Percentiles rank a stretch among this genome's conserved stretches.
phyloP scores from a whole-genome alignment of 352 stramenopile species.

The Stramenopiles sp. region DNA sequence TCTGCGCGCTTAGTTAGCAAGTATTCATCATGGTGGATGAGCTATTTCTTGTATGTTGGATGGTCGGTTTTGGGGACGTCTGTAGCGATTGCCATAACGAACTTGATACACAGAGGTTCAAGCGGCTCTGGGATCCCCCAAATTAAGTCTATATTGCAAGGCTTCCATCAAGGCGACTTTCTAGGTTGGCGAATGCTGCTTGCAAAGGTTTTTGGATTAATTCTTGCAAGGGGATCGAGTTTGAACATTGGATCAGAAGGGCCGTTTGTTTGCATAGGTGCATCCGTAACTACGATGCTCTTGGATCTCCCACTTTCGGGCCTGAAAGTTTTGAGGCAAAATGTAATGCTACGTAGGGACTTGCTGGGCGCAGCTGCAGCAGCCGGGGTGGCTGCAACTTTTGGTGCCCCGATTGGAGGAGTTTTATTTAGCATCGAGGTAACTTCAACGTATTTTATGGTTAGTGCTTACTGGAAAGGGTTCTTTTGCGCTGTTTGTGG shows the following conservation, averaged over 20 bases:
- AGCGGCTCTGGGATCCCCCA: slow-evolving; percentile 47
- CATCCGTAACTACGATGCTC: slow-evolving; percentile 63
- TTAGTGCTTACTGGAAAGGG: slow-evolving; percentile 58
- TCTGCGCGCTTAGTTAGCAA: slow-evolving; percentile 33
- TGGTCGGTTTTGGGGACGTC: slow-evolving; percentile 40
- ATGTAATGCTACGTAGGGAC: slow-evolving; percentile 51
- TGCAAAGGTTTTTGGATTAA: slow-evolving; percentile 69
- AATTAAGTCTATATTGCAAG: slow-evolving; percentile 48
- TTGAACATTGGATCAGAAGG: slow-evolving; percentile 91
- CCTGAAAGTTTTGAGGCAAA: slow-evolving; percentile 35
- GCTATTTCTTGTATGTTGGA: slow-evolving; percentile 38
- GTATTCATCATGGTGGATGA: slow-evolving; percentile 36
- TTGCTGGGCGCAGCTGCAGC: slow-evolving; percentile 67
- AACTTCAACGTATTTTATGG: slow-evolving; percentile 53
- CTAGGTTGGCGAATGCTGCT: slow-evolving; percentile 36
- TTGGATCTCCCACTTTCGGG: slow-evolving; percentile 51
- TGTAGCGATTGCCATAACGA: slow-evolving; percentile 37
- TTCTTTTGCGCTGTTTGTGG: slow-evolving; percentile 64
- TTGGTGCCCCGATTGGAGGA: slow-evolving; percentile 72
- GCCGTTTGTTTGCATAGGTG: slow-evolving; percentile 89
- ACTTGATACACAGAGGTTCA: slow-evolving; percentile 38
- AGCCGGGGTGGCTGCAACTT: slow-evolving; percentile 68
- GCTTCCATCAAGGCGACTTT: slow-evolving; percentile 44
- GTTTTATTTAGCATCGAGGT: slow-evolving; percentile 85
- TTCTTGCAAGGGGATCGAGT: slow-evolving; percentile 71